phyloP scores from a whole-genome alignment of 1,284 basidiomycete genomes.

The Bjerkandera adusta region DNA sequence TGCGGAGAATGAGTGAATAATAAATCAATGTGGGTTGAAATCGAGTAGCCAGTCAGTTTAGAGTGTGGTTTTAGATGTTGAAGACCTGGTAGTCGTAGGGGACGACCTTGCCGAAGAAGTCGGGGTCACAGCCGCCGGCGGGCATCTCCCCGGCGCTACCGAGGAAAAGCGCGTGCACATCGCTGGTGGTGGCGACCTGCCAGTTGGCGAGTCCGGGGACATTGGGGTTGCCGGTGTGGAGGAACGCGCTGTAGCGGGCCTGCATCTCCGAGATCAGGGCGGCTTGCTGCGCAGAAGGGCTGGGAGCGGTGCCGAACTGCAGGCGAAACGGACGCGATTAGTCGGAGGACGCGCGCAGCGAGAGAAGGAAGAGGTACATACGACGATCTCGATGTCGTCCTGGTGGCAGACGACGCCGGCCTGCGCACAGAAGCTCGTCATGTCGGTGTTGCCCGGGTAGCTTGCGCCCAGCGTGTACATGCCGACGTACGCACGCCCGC shows the following conservation, averaged over 20 bases:
- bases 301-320: slow-evolving; percentile 66
- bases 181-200: slow-evolving; percentile 45
- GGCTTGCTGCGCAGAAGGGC: slow-evolving; percentile 53
- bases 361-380: slow-evolving; percentile 33
- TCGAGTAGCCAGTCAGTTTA: not conserved
- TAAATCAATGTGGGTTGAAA: not conserved
- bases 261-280: slow-evolving; percentile 64
- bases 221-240: slow-evolving; percentile 60
- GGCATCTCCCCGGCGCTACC: slow-evolving; percentile 50
- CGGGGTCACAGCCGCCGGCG: slow-evolving; percentile 57
- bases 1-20: not conserved
- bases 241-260: slow-evolving; percentile 65
- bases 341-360: not conserved
- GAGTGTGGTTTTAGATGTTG: slow-evolving; percentile 35
- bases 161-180: slow-evolving; percentile 53
- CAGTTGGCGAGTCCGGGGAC: slow-evolving; percentile 42
- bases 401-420: slow-evolving; percentile 65
- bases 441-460: slow-evolving; percentile 60
- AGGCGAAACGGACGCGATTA: not conserved
- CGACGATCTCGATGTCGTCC: slow-evolving; percentile 74
- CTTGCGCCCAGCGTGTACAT: slow-evolving; percentile 65
- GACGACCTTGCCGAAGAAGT: slow-evolving; percentile 64
- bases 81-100: slow-evolving; percentile 72
- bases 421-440: slow-evolving; percentile 49
- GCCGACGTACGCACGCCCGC: slow-evolving; percentile 69